Base-by-base conservation (phyloP, 768 basidiomycete species). In the Auriscalpium vulgare region DNA sequence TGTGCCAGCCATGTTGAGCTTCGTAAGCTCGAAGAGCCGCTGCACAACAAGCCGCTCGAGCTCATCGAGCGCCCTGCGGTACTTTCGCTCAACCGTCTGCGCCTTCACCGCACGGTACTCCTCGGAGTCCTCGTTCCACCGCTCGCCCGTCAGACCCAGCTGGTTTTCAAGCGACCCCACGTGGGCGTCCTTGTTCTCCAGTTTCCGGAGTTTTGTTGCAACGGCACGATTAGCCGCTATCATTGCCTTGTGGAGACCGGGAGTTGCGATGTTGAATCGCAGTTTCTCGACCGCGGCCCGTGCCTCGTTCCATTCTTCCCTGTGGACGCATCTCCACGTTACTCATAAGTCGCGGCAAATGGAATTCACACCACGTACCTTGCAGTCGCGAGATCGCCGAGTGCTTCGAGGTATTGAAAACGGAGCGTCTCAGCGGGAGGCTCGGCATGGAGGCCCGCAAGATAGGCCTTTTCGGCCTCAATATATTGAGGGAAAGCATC, bases 1-100 rank as follows among this genome's bases (percentile, higher is more conserved):
- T 21, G 21, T 21, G 21, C 21, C 21, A 21, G 21, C 21, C 21
- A 21, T 21, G 21, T 21, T 21, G 21, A 21, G 21, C 21, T 21
- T 21, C 21, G 59, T 50, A 1, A 73, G 55, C 53, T 73, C 68
- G 49, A 71, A 66, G 0, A 72, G 56, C 0, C 64, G 51, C 56
- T 67, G 66, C 0, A 70, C 67, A 1, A 72, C 68, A 1, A 72
- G 59, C 4, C 61, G 56, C 37, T 73, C 66, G 0, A 73, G 62
- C 8, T 66, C 55, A 34, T 71, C 66, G 0, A 71, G 51, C 1
- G 67, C 69, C 6, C 36, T 11, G 5, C 59, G 51, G 48, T 66
- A 68, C 37, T 58, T 59, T 1, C 63, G 50, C 34, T 50, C 29
- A 1, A 16, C 17, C 4, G 59, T 13, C 16, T 65, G 50, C 10